These are phyloP conservation scores for Lachancea sp. DNA, from an alignment of 805 yeast genomes.

Conservation along the genomic window DNA sequence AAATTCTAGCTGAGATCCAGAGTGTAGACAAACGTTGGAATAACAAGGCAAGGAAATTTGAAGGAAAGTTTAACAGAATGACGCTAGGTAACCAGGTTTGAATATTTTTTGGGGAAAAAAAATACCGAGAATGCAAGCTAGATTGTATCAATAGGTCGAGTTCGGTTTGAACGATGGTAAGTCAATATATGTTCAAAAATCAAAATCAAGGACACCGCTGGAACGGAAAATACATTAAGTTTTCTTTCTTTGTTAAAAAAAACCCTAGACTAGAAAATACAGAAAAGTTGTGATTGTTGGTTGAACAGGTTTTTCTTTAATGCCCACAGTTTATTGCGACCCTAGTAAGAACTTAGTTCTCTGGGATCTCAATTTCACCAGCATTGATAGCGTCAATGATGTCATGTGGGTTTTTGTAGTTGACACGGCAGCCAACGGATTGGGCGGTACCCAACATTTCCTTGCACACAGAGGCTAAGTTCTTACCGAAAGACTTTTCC, in stretches of 20 bases:
- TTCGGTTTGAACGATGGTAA: too few relatives aligned
- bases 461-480: slow-evolving; percentile 92
- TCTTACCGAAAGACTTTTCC: slow-evolving; percentile 97
- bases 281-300: slow-evolving; percentile 18
- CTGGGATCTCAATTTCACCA: slow-evolving; percentile 83
- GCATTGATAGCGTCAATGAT: slow-evolving; percentile 96
- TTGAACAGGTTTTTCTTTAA: slow-evolving; percentile 11
- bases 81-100: too few relatives aligned
- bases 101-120: too few relatives aligned
- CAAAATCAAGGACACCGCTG: slow-evolving; percentile 2
- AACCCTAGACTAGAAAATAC: slow-evolving; percentile 30
- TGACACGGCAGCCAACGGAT: slow-evolving; percentile 99
- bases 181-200: neutral
- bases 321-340: slow-evolving; percentile 9
- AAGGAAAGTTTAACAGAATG: too few relatives aligned
- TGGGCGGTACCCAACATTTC: slow-evolving; percentile 99
- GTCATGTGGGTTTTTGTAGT: slow-evolving; percentile 98
- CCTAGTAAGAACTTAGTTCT: slow-evolving; percentile 27
- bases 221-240: slow-evolving; percentile 21
- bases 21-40: slow-evolving; percentile 67
- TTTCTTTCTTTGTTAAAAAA: slow-evolving; percentile 18
- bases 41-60: slow-evolving; percentile 1
- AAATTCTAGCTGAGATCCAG: slow-evolving; percentile 60
- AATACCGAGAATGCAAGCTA: too few relatives aligned
- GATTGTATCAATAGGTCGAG: too few relatives aligned